A percentile compares a stretch with the other conserved stretches of the same genome.
Conservation (phyloP, 179 eudicot genomes). For the Amaranthus tricolor region DNA sequence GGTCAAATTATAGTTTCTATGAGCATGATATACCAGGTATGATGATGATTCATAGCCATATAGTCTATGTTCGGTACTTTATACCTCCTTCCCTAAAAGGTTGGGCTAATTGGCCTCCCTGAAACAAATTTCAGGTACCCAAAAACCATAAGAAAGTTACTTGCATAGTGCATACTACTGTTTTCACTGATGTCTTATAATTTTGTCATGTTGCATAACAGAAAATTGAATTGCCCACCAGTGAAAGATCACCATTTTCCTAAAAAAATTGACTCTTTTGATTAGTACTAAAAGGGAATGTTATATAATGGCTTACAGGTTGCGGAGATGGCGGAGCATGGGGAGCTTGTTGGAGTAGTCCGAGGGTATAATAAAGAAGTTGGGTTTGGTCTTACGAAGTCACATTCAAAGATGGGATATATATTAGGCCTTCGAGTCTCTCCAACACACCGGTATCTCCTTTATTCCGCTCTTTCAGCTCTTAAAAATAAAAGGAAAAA, state of each 20-base stretch:
- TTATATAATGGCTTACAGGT: neutral
- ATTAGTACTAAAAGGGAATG: neutral
- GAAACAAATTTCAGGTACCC: neutral
- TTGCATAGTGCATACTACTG: neutral
- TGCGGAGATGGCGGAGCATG: slow-evolving; percentile 2
- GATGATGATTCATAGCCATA: neutral
- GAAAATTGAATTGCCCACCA: neutral
- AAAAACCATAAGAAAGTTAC: neutral
- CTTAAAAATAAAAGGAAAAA: too few species aligned
- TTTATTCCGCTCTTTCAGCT: neutral
- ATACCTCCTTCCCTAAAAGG: neutral
- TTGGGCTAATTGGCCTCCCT: neutral
- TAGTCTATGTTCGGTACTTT: neutral
- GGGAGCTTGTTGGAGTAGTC: slow-evolving; percentile 19
- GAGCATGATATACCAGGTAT: too few species aligned
- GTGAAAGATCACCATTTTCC: neutral
- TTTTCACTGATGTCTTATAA: neutral
- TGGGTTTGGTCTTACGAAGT: neutral
- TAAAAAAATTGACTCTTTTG: neutral
- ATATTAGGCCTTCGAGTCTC: slow-evolving; percentile 18
- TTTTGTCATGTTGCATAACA: neutral
- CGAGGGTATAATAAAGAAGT: slow-evolving; percentile 17
- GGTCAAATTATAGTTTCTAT: too few species aligned
- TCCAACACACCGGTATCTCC: slow-evolving; percentile 13
- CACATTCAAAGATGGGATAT: slow-evolving; percentile 8